Evolutionary conservation across 257 asterid genomes (phyloP).

Genomic region (Solanum chmielewskii): DNA sequence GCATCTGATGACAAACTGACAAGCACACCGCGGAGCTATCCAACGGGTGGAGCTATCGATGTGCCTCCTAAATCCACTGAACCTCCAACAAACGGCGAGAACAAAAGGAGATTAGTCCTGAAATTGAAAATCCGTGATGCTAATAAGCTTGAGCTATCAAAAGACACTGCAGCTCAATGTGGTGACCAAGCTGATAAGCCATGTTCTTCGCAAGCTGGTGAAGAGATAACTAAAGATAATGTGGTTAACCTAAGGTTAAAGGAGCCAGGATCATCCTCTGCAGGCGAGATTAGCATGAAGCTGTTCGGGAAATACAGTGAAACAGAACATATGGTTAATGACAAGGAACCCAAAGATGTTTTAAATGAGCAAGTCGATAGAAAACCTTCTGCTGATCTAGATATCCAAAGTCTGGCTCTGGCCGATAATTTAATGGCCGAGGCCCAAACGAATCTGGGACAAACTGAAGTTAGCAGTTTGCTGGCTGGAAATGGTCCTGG

Average conservation of each 20-base stretch:
- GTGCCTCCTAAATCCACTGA: conserved; percentile 26
- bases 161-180: conserved; percentile 17
- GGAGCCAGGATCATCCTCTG: conserved; percentile 33
- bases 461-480: background rate
- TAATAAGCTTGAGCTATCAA: conserved; percentile 21
- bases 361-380: background rate
- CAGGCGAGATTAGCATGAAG: conserved; percentile 20
- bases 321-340: conserved; percentile 4
- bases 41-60: conserved; percentile 18
- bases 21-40: conserved; percentile 17
- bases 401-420: background rate
- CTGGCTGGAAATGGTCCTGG: conserved; percentile 7
- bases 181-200: conserved; percentile 30
- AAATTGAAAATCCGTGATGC: conserved; percentile 47
- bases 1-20: conserved; percentile 18
- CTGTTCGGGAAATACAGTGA: conserved; percentile 8
- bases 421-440: background rate
- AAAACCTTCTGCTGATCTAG: background rate
- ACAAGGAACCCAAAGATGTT: background rate
- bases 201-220: conserved; percentile 28
- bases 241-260: conserved; percentile 12
- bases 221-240: conserved; percentile 17
- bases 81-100: conserved; percentile 27
- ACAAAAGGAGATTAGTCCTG: conserved; percentile 57
- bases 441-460: conserved; percentile 3